Evolutionary conservation across 805 yeast species (phyloP).

Genomic region (Candida fluviatilis): DNA sequence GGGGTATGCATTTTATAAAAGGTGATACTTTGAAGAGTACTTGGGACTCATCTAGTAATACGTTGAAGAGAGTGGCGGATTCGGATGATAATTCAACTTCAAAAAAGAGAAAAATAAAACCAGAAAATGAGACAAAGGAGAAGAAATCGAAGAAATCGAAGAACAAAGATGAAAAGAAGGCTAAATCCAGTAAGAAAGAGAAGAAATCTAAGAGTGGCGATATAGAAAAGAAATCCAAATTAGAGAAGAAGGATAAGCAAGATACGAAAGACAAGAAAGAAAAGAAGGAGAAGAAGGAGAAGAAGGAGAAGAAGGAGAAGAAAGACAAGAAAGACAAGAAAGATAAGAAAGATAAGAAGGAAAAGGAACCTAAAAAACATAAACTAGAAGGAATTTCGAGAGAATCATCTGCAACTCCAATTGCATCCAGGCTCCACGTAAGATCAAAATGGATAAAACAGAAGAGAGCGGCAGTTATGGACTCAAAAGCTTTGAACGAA

Average conservation of each 20-base stretch:
- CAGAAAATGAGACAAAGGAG: conserved; percentile 18
- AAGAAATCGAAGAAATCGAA: conserved; percentile 20
- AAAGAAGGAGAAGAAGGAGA: conserved; percentile 15
- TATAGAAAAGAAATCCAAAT: conserved; percentile 9
- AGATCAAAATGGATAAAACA: conserved; percentile 86
- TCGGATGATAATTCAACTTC: conserved; percentile 5
- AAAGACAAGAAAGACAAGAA: conserved; percentile 22
- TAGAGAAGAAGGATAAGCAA: conserved; percentile 13
- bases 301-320: conserved; percentile 11
- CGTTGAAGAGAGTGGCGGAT: conserved; percentile 11
- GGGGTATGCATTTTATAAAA: conserved; percentile 83
- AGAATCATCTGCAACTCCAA: conserved; percentile 8
- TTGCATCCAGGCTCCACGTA: conserved; percentile 46
- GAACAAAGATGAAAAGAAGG: conserved; percentile 14
- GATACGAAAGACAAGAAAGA: conserved; percentile 13
- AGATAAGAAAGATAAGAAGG: conserved; percentile 18
- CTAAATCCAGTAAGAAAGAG: conserved; percentile 15
- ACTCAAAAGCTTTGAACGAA: conserved; percentile 82
- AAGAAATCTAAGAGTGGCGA: conserved; percentile 8
- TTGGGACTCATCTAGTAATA: conserved; percentile 60
- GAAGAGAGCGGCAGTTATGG: conserved; percentile 89
- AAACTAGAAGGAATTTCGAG: conserved; percentile 4
- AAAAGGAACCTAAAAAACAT: conserved; percentile 13
- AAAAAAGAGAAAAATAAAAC: conserved; percentile 13
- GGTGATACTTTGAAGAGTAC: conserved; percentile 84